These are phyloP conservation scores for Rhizoclosmatium globosum DNA, from an alignment of 192 early-diverging fungal species.

Conservation along the genomic window DNA sequence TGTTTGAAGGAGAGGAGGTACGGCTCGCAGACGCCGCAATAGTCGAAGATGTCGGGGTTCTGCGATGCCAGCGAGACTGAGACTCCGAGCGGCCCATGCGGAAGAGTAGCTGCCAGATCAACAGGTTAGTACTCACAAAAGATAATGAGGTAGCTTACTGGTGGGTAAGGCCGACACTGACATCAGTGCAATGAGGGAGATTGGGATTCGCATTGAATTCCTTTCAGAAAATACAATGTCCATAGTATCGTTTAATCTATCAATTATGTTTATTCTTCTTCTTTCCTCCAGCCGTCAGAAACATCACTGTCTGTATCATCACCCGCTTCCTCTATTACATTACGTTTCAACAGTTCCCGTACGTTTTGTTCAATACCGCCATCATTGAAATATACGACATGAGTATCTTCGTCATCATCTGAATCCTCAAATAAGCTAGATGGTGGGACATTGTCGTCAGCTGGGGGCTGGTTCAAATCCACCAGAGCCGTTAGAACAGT, in stretches of 20 bases:
- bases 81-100: no score
- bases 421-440: conserved; percentile 33
- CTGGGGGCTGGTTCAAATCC: conserved; percentile 28
- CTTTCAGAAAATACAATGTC: background rate
- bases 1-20: background rate
- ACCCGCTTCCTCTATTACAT: background rate
- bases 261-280: background rate
- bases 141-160: background rate
- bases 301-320: conserved; percentile 16
- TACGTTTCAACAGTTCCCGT: conserved; percentile 9
- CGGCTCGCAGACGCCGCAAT: background rate
- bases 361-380: conserved; percentile 24
- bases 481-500: conserved; percentile 22
- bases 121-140: no score
- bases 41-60: background rate
- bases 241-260: no score
- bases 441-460: conserved; percentile 7
- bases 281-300: conserved; percentile 27
- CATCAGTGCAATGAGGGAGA: background rate
- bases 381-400: conserved; percentile 24
- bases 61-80: no score
- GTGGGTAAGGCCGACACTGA: background rate
- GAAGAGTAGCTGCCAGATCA: no score
- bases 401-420: background rate
- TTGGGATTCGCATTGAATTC: background rate